Base-by-base conservation (phyloP, 352 stramenopile genomes). In the Pythium monospermum region DNA sequence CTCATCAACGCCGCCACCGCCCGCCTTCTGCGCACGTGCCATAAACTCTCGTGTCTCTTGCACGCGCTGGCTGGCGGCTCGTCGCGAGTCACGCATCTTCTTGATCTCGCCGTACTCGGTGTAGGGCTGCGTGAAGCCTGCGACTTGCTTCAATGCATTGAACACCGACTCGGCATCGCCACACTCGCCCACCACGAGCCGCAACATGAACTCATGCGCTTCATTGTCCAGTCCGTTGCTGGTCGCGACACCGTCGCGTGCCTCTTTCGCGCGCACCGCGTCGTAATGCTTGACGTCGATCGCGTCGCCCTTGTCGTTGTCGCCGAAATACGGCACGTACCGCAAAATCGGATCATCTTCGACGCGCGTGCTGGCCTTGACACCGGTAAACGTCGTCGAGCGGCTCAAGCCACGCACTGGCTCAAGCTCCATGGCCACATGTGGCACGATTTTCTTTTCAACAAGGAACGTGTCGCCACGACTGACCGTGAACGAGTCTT, bases 291-390 rank as follows among this genome's bases (percentile, higher is more conserved):
- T 77, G 26, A 85, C 53, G 28, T 90, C 78, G 27, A 92, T 92
- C 39, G 76, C 74, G 43, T 73, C 83, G 18, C 84, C 83, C 25
- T 76, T 70, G 38, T 97, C 88, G 42, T 97, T 73, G 59, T 98
- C 91, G 18, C 87, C 89, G 63, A 97, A 97, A 64, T 96, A 97
- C 7, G 89, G 91, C 21, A 95, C 72, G 54, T 93, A 88, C 1
- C 82, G 74, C 41, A 98, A 57, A 48, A 92, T 85, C n/a, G 76
- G 69, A 52, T 97, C 83, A 54, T 97, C 91, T 43, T 96, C 84
- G 6, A 87, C 75, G 8, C 69, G 71, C 54, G 89, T 69, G 54
- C 86, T 93, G 6, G 62, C 57, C 42, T 80, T 87, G 27, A 96
- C 42, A 10, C 77, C 78, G 1, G 84, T 67, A 32, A 70, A 88